Percentiles rank a stretch among this genome's conserved stretches.
phyloP scores from a whole-genome alignment of 2,329 filamentous ascomycete genomes.

The Ceratocystis huliohia region DNA sequence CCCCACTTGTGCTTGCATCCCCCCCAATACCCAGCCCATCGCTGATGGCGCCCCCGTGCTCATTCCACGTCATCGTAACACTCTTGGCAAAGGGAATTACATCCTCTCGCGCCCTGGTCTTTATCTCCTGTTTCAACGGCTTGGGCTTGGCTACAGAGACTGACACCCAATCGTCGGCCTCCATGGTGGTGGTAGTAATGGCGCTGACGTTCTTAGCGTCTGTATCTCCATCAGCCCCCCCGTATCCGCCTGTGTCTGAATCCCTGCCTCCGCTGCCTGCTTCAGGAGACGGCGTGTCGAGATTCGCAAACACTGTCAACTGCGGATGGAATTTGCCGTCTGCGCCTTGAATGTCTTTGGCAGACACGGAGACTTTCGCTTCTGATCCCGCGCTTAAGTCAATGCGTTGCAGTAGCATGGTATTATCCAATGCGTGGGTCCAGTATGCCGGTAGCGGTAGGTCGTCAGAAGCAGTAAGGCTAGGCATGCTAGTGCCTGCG shows the following conservation, averaged over 20 bases:
- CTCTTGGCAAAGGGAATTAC: not conserved
- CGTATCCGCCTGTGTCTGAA: not conserved
- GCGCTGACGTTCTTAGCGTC: not conserved
- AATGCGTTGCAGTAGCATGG: constrained; percentile 3
- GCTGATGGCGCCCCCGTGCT: not conserved
- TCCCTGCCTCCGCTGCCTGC: not conserved
- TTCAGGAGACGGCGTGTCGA: not conserved
- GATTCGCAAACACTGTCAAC: constrained; percentile 2
- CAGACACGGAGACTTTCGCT: not conserved
- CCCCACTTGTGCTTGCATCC: not conserved
- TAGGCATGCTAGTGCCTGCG: not conserved
- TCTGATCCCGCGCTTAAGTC: not conserved
- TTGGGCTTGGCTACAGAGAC: not conserved
- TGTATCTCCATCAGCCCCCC: not conserved
- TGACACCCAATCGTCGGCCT: not conserved
- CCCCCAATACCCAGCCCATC: not conserved
- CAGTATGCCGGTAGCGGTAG: constrained; percentile 1
- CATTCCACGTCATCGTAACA: not conserved
- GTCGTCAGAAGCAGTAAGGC: not conserved
- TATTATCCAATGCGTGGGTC: constrained; percentile 10
- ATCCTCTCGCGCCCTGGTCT: not conserved
- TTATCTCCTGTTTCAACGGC: not conserved
- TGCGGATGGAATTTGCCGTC: not conserved
- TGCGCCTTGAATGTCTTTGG: not conserved
- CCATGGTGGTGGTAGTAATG: not conserved